These are phyloP conservation scores for Musa itinerans DNA, from an alignment of 176 grass and related monocot genomes.

Conservation along the genomic window DNA sequence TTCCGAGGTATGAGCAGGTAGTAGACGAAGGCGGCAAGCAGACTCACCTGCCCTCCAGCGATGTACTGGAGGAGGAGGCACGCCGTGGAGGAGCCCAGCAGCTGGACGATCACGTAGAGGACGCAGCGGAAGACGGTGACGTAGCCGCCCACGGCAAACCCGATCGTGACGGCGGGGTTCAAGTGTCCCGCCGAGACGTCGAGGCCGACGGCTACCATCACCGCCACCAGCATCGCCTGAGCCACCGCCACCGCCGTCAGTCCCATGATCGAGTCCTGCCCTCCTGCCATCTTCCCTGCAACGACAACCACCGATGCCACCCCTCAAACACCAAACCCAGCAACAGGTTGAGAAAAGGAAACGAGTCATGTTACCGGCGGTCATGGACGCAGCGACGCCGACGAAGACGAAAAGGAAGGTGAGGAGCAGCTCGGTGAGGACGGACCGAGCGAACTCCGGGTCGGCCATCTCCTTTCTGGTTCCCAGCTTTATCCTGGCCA, in stretches of 20 bases:
- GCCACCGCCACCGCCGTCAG: constrained; percentile 55
- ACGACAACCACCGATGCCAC: not conserved
- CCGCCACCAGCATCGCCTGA: constrained; percentile 49
- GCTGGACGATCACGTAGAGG: constrained; percentile 47
- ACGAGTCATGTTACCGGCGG: constrained; percentile 31
- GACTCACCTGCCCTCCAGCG: constrained; percentile 18
- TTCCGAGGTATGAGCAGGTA: too few relatives aligned
- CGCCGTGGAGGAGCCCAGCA: constrained; percentile 42
- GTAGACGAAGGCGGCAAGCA: not conserved
- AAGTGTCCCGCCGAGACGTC: constrained; percentile 72
- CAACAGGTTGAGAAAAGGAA: not conserved
- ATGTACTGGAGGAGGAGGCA: constrained; percentile 70
- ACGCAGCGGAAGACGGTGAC: constrained; percentile 55
- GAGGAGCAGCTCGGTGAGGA: constrained; percentile 61
- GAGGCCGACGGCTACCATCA: constrained; percentile 58
- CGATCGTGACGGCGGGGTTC: constrained; percentile 76
- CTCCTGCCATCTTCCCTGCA: constrained; percentile 41
- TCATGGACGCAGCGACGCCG: constrained; percentile 63
- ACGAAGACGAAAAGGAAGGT: constrained; percentile 94
- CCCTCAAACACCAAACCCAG: not conserved
- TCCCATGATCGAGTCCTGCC: constrained; percentile 43
- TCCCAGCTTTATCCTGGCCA: constrained; percentile 60
- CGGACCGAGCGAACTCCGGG: constrained; percentile 44
- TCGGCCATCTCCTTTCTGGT: constrained; percentile 39
- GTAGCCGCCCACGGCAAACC: constrained; percentile 49